phyloP scores from a whole-genome alignment of 2,329 filamentous ascomycete genomes.

The Anisogramma anomala region DNA sequence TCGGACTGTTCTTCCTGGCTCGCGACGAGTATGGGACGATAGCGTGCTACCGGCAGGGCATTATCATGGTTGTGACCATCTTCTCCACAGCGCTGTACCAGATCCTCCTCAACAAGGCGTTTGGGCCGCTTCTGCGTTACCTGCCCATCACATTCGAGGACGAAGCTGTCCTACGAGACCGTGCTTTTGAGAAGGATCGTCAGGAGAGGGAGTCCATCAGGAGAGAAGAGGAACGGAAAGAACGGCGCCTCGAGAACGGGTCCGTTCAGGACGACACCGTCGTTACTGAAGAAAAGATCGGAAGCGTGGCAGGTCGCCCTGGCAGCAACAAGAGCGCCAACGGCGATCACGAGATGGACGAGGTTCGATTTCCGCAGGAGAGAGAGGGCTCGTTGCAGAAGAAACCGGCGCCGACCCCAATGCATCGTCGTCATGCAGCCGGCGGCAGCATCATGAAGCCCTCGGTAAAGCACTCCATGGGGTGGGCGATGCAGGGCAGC shows the following conservation, averaged over 20 bases:
- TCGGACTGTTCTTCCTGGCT: constrained; percentile 80
- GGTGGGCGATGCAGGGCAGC: constrained; percentile 37
- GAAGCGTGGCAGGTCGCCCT: constrained; percentile 18
- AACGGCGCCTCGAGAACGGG: constrained; percentile 21
- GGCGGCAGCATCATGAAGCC: constrained; percentile 10
- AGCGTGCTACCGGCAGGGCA: constrained; percentile 63
- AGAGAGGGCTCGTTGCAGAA: neutral
- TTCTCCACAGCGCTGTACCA: constrained; percentile 68
- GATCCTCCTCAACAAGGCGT: constrained; percentile 66
- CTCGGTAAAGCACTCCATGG: constrained; percentile 30
- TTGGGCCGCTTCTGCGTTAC: constrained; percentile 75
- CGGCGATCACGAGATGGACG: constrained; percentile 25
- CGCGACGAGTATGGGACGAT: constrained; percentile 40
- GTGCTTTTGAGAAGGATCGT: constrained; percentile 74
- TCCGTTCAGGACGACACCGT: constrained; percentile 28
- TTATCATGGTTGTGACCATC: constrained; percentile 69
- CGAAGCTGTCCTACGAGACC: constrained; percentile 81
- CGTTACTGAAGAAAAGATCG: neutral
- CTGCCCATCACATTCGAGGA: constrained; percentile 93
- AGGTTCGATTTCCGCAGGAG: constrained; percentile 14
- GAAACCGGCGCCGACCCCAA: no score
- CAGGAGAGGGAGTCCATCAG: neutral
- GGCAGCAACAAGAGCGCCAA: constrained; percentile 5
- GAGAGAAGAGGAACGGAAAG: constrained; percentile 30
- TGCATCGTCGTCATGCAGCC: constrained; percentile 6